Evolutionary conservation across 2,329 filamentous ascomycete genomes (phyloP), one percentile per base, ranked within the genome.

Genomic region (Ophiostoma fasciatum): DNA sequence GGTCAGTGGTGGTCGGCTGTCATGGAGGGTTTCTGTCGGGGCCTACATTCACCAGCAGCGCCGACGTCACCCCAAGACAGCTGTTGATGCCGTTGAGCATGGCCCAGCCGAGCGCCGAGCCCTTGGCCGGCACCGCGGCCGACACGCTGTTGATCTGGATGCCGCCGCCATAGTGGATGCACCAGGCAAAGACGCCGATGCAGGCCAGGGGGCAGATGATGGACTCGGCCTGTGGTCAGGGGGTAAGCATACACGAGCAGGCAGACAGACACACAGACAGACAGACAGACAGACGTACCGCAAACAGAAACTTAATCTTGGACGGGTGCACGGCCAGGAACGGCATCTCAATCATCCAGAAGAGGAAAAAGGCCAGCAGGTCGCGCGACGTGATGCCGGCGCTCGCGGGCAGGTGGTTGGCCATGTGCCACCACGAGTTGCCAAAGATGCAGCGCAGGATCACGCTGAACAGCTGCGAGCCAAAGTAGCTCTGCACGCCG

Each of bases 271-370:
- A 27, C 4, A 1, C 7, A 8, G 13, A 17, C 18, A 18, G 4
- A n/a, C n/a, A n/a, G n/a, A n/a, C n/a, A n/a, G n/a, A n/a, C n/a
- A n/a, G 19, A 30, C 37, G 21, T 21, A 37, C 27, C 0, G 43
- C 44, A 15, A 48, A 41, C 5, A 58, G 51, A 5, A 55, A 51
- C 5, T 55, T 53, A 9, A 59, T 40, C 26, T 56, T 54, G 37
- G 61, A 59, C 8, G 62, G 61, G 12, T 60, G 51, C 39, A 63
- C 54, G 27, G 57, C 51, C 15, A 54, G 54, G 42, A 64, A 60
- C 4, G 59, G 51, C 27, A 59, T 37, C 37, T 57, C 53, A 30
- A 55, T 38, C 22, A 54, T 42, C 55, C 55, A 59, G 35, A 51
- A 53, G 13, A 58, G 43, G 38, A 58, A 53, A 32, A 56, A 56